Percentiles rank a stretch among this genome's conserved stretches.
Evolutionary conservation across 176 grass and related monocot genomes (phyloP).

Genomic region (Eleusine coracana): DNA sequence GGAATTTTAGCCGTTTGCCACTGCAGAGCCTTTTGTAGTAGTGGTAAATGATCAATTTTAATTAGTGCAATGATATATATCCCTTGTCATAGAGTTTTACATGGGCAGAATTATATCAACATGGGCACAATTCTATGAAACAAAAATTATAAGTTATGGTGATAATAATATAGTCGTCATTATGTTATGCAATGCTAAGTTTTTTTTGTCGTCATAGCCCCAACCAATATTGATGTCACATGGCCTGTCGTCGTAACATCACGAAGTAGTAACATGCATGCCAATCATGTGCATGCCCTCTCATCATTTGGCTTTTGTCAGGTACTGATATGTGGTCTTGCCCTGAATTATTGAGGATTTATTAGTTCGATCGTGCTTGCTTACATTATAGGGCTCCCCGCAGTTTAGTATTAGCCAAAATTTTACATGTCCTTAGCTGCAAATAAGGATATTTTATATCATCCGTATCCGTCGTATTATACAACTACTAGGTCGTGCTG

Average conservation of each 20-base stretch:
- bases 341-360: conserved; percentile 29
- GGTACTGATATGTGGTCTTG: conserved; percentile 26
- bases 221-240: conserved; percentile 20
- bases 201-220: conserved; percentile 23
- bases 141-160: too few relatives aligned
- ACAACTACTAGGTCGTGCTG: neutral
- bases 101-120: too few relatives aligned
- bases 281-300: conserved; percentile 26
- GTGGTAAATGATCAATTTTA: too few relatives aligned
- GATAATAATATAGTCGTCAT: neutral
- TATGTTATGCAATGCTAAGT: neutral
- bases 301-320: conserved; percentile 42
- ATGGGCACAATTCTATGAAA: too few relatives aligned
- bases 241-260: neutral
- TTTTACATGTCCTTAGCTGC: neutral
- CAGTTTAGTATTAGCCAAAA: neutral
- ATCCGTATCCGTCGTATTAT: neutral
- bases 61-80: too few relatives aligned
- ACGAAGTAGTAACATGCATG: conserved; percentile 22
- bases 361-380: neutral
- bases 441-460: conserved; percentile 5
- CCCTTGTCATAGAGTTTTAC: too few relatives aligned
- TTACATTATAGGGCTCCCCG: neutral
- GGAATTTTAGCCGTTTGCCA: too few relatives aligned
- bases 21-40: too few relatives aligned